Conservation (phyloP, 768 basidiomycete species). For the Leccinum obscurum region DNA sequence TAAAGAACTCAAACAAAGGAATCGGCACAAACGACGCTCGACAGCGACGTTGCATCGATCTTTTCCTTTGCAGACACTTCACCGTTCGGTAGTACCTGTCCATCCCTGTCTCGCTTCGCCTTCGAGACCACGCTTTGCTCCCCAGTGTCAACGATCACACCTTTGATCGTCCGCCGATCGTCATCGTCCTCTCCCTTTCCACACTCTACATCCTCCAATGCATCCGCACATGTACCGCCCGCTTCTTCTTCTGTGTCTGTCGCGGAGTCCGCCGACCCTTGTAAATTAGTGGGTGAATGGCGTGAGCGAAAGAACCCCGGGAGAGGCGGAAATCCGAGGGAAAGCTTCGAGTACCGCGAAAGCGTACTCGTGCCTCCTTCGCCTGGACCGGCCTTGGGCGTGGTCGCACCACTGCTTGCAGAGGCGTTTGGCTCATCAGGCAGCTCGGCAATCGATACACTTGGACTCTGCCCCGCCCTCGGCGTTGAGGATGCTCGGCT, state of each 20-base stretch:
- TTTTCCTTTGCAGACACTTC: slow-evolving; percentile 24
- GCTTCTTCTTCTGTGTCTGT: slow-evolving; percentile 22
- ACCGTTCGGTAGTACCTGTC: slow-evolving; percentile 4
- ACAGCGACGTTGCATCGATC: slow-evolving; percentile 17
- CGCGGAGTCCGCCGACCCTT: slow-evolving; percentile 22
- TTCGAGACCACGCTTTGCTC: slow-evolving; percentile 13
- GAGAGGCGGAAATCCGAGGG: slow-evolving; percentile 60
- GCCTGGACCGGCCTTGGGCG: slow-evolving; percentile 47
- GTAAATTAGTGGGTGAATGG: slow-evolving; percentile 47
- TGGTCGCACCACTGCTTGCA: slow-evolving; percentile 55
- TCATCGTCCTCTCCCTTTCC: slow-evolving; percentile 37
- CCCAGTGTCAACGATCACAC: slow-evolving; percentile 24
- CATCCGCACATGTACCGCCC: slow-evolving; percentile 14
- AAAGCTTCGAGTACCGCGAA: slow-evolving; percentile 42
- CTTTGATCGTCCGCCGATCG: slow-evolving; percentile 43
- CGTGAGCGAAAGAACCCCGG: slow-evolving; percentile 64
- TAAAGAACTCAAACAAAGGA: slow-evolving; percentile 19
- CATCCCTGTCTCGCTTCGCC: slow-evolving; percentile 16
- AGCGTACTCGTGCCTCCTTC: slow-evolving; percentile 32
- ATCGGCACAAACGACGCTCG: slow-evolving; percentile 21
- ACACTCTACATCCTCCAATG: slow-evolving; percentile 8
- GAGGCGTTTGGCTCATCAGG: slow-evolving; percentile 41
- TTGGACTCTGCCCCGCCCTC: slow-evolving; percentile 24
- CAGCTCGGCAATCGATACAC: slow-evolving; percentile 16
- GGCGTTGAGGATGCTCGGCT: slow-evolving; percentile 27